phyloP scores from a whole-genome alignment of 345 rosid species.

The Eucalyptus cloeziana region DNA sequence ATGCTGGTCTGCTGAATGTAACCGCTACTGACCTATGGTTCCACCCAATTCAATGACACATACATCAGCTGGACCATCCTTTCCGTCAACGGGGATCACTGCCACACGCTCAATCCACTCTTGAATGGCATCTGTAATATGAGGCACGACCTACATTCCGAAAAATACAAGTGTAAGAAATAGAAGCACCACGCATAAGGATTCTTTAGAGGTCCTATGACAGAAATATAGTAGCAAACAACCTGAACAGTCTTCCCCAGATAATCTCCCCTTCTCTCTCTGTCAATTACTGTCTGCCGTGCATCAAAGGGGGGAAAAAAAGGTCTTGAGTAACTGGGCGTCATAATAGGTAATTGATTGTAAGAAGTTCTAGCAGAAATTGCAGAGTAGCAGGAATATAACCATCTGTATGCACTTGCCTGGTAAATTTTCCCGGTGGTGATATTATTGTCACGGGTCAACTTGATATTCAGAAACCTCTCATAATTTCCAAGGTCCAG shows the following conservation, averaged over 20 bases:
- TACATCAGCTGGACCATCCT: conserved; percentile 84
- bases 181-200: neutral
- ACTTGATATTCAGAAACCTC: conserved; percentile 74
- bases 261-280: conserved; percentile 93
- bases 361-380: neutral
- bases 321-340: neutral
- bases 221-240: neutral
- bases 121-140: conserved; percentile 92
- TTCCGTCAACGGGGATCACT: conserved; percentile 71
- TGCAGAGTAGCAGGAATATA: neutral
- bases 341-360: neutral
- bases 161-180: neutral
- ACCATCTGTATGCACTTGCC: conserved; percentile 22
- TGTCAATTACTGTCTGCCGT: conserved; percentile 67
- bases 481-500: conserved; percentile 99
- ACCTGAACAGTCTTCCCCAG: conserved; percentile 99
- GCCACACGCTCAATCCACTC: conserved; percentile 96
- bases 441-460: conserved; percentile 84
- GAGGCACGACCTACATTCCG: conserved; percentile 77
- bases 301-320: neutral
- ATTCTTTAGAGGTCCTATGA: neutral
- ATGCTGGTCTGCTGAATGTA: neutral
- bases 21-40: conserved; percentile 55
- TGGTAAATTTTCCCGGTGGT: conserved; percentile 92
- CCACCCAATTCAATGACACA: conserved; percentile 99